Base-by-base conservation (phyloP, 495 filamentous ascomycete genomes). In the Hypoxylon subgilvum region DNA sequence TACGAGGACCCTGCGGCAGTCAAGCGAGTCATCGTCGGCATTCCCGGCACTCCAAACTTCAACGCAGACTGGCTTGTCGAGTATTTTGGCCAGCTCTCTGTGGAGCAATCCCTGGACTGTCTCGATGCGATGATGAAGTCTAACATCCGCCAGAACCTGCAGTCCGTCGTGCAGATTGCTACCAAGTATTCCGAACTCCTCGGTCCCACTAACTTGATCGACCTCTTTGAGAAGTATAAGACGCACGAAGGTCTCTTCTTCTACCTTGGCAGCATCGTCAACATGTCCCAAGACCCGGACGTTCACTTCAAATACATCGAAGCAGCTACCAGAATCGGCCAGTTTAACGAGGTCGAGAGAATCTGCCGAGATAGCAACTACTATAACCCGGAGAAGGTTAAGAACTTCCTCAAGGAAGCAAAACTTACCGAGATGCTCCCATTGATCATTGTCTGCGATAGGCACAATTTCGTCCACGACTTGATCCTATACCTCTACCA, bases 231-330 rank as follows among this genome's bases (percentile, higher is more conserved):
- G 78, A 96, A 92, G 74, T 96, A 97, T 77, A 90, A 92, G 69
- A 97, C 92, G 23, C 86, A 90, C 22, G 94, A 99, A 73, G 94
- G 94, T 70, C 84, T 99, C 12, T 99, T 94, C 82, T 96, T 93
- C 79, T 99, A 96, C 76, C 84, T 99, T 46, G 93, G 92, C 44
- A 94, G 91, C 69, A 92, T 99, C 59, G 94, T 99, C 74, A 99
- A 99, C 70, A 76, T 99, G 18, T 95, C 89, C 56, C 90, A 97
- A 73, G 95, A 99, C 67, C 76, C 87, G 17, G 95, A 99, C 66
- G 94, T 99, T 32, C 86, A 90, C 72, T 99, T 96, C 86, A 99
- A 99, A 81, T 99, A 99, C 73, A 95, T 99, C 45, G 91, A 97
- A 76, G 92, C 95, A 50, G 94, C 95, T 25, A 96, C 93, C 41